These are phyloP conservation scores for Stentor roeselii DNA, from an alignment of 73 alveolate species.

Conservation along the genomic window DNA sequence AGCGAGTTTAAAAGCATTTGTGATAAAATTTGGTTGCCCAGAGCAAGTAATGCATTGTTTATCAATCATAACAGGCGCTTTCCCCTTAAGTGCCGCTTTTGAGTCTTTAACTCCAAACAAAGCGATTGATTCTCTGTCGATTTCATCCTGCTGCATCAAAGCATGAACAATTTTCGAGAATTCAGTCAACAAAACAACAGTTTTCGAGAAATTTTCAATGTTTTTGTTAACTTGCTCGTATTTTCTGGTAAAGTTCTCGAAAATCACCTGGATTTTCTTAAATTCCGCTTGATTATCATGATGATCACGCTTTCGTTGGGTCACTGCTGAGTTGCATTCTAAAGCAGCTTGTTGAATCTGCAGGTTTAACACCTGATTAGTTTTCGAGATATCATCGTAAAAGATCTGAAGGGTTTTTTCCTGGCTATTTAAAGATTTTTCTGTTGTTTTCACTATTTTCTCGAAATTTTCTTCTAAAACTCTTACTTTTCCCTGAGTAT, in stretches of 20 bases:
- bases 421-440: background rate
- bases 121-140: background rate
- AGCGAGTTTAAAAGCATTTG: conserved; percentile 50
- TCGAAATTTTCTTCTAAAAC: background rate
- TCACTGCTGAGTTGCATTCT: conserved; percentile 24
- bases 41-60: conserved; percentile 38
- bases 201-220: background rate
- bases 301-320: conserved; percentile 18
- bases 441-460: background rate
- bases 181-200: background rate
- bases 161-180: background rate
- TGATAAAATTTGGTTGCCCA: conserved; percentile 30
- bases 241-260: background rate
- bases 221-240: background rate
- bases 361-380: background rate
- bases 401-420: background rate
- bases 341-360: conserved; percentile 8
- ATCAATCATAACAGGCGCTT: conserved; percentile 6
- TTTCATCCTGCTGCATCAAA: conserved; percentile 8
- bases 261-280: background rate
- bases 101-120: conserved; percentile 9
- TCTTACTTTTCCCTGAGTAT: background rate
- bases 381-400: background rate
- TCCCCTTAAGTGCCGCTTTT: background rate
- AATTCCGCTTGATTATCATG: background rate